Percentiles rank a stretch among this genome's conserved stretches.
phyloP scores from a whole-genome alignment of 129 eudicot species.

The Dittrichia graveolens region DNA sequence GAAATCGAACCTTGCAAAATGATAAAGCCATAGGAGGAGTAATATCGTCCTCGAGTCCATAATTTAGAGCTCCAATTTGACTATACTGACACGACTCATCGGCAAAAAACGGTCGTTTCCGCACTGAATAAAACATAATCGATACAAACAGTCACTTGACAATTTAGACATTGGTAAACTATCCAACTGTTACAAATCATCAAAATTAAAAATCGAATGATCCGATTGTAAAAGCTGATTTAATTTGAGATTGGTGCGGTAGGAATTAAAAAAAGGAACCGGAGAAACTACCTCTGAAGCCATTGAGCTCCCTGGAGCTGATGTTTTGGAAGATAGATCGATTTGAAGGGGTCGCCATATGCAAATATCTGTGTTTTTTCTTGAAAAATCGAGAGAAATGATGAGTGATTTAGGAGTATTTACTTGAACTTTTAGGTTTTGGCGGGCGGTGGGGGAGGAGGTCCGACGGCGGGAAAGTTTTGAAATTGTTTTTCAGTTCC shows the following conservation, averaged over 20 bases:
- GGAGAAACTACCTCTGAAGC: conserved; percentile 61
- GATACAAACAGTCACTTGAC: background rate
- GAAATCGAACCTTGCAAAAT: conserved; percentile 68
- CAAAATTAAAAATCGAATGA: background rate
- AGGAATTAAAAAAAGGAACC: background rate
- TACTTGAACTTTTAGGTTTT: conserved; percentile 14
- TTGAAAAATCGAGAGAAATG: conserved; percentile 4
- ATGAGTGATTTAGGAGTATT: conserved; percentile 10
- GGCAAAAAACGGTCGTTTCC: conserved; percentile 56
- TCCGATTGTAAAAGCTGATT: background rate
- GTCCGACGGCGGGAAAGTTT: conserved; percentile 48
- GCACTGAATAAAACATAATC: conserved; percentile 41
- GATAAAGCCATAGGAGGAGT: conserved; percentile 94
- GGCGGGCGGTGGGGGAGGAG: conserved; percentile 36
- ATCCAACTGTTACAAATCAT: background rate
- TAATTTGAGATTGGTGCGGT: background rate
- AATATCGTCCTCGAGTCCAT: conserved; percentile 40
- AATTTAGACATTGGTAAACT: background rate
- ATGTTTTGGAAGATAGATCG: conserved; percentile 58
- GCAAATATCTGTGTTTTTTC: background rate
- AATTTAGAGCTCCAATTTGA: conserved; percentile 54
- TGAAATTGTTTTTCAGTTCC: conserved; percentile 23
- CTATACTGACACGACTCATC: conserved; percentile 29
- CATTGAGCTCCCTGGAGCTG: conserved; percentile 73
- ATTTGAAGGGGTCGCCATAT: conserved; percentile 53